phyloP scores from a whole-genome alignment of 768 basidiomycete species.

The Pleurotus citrinopileatus region DNA sequence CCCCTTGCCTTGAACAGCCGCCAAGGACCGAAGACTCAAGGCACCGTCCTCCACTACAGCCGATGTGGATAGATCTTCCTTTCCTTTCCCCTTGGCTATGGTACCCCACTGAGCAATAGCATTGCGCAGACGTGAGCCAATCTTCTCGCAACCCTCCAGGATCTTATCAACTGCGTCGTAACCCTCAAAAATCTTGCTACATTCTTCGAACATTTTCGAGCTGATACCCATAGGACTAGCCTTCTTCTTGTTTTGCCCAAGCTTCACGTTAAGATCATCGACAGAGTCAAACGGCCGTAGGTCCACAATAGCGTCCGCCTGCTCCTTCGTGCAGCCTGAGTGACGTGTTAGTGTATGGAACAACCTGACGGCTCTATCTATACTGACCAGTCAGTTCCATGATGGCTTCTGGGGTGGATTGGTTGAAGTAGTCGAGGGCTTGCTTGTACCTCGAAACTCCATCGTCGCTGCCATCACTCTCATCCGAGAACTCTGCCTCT shows the following conservation, averaged over 20 bases:
- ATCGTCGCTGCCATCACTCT: conserved; percentile 18
- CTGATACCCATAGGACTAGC: conserved; percentile 81
- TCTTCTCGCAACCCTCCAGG: conserved; percentile 83
- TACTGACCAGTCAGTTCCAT: conserved; percentile 73
- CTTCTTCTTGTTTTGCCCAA: conserved; percentile 87
- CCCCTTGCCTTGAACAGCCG: conserved; percentile 35
- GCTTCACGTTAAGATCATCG: conserved; percentile 70
- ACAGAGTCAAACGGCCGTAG: conserved; percentile 79
- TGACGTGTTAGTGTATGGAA: conserved; percentile 4
- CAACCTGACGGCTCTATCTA: not conserved
- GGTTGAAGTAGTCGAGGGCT: conserved; percentile 70
- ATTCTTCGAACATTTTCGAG: conserved; percentile 88
- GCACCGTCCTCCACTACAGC: conserved; percentile 57
- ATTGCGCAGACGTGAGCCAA: conserved; percentile 69
- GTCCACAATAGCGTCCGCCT: conserved; percentile 75
- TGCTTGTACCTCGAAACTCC: conserved; percentile 20
- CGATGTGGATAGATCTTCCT: conserved; percentile 24
- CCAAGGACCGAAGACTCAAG: conserved; percentile 50
- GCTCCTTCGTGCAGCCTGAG: conserved; percentile 74
- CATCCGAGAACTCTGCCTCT: conserved; percentile 45
- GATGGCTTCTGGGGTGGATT: conserved; percentile 54
- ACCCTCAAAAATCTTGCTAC: conserved; percentile 76
- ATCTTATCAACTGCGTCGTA: conserved; percentile 89
- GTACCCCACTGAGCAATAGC: conserved; percentile 76
- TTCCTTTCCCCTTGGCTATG: conserved; percentile 38